Conservation (phyloP, 1,284 basidiomycete genomes). For the Cryptococcus neoformans region DNA sequence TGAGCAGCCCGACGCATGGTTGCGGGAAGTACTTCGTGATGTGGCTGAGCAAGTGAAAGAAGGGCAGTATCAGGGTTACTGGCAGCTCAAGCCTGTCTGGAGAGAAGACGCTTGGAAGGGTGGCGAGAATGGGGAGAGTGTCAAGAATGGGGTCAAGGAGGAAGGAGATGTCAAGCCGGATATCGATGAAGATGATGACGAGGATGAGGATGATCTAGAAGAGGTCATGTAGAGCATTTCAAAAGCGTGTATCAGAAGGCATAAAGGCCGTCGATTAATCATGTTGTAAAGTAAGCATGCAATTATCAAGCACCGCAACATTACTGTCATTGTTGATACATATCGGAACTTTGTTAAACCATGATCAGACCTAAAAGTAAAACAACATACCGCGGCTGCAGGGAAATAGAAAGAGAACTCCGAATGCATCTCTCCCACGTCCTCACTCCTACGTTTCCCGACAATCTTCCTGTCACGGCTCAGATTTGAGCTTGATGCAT, state of each 20-base stretch:
- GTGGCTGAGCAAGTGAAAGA: constrained; percentile 77
- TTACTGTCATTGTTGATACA: too few species aligned
- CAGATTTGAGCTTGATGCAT: too few species aligned
- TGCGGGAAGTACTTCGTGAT: constrained; percentile 79
- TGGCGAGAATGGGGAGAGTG: not conserved
- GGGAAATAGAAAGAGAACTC: too few species aligned
- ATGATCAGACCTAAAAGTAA: too few species aligned
- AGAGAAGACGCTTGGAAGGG: constrained; percentile 8
- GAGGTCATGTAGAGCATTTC: constrained; percentile 6
- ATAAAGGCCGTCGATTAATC: not conserved
- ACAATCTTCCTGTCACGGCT: too few species aligned
- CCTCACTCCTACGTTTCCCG: too few species aligned
- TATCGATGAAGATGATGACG: constrained; percentile 19
- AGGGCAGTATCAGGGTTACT: constrained; percentile 58
- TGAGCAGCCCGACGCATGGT: constrained; percentile 86
- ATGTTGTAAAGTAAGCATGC: constrained; percentile 2
- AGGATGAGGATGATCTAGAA: constrained; percentile 13
- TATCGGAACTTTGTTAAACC: too few species aligned
- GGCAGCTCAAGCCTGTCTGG: constrained; percentile 37
- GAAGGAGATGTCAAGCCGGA: constrained; percentile 11
- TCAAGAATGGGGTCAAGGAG: not conserved
- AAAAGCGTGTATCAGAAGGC: not conserved
- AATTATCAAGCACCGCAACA: not conserved
- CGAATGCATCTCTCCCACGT: too few species aligned
- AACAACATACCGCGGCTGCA: too few species aligned